Conservation (phyloP, 371 early-diverging fungal species). For the Funneliformis caledonium region DNA sequence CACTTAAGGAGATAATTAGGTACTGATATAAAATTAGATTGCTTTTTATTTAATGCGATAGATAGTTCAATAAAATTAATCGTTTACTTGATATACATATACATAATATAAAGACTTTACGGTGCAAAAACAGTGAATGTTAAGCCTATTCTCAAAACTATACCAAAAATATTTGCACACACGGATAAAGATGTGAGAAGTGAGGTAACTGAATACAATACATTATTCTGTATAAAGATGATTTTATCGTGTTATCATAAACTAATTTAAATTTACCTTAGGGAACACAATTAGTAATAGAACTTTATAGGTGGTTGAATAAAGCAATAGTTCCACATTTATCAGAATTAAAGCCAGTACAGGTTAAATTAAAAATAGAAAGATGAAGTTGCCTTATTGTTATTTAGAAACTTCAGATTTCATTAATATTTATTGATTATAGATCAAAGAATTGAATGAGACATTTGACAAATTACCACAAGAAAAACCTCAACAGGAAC, state of each 20-base stretch:
- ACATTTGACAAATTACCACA: slow-evolving; percentile 77
- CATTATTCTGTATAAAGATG: neutral
- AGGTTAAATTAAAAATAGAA: slow-evolving; percentile 50
- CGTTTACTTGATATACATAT: neutral
- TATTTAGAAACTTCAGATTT: neutral
- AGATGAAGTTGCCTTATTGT: neutral
- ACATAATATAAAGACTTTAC: slow-evolving; percentile 57
- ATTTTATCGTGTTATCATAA: neutral
- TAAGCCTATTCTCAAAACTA: slow-evolving; percentile 82
- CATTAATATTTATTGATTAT: neutral
- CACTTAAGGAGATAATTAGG: slow-evolving; percentile 75
- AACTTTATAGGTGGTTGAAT: slow-evolving; percentile 84
- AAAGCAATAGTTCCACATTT: slow-evolving; percentile 68
- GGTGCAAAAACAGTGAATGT: slow-evolving; percentile 79
- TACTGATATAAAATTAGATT: slow-evolving; percentile 32
- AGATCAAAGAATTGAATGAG: slow-evolving; percentile 86
- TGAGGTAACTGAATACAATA: slow-evolving; percentile 63
- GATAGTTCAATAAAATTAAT: too few relatives aligned
- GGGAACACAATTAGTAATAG: slow-evolving; percentile 73
- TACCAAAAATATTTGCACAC: slow-evolving; percentile 92
- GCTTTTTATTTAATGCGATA: too few relatives aligned
- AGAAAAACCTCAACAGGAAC: slow-evolving; percentile 68
- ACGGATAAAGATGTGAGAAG: slow-evolving; percentile 91
- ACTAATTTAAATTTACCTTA: slow-evolving; percentile 36
- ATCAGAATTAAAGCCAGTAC: slow-evolving; percentile 81